Evolutionary conservation across 1,284 basidiomycete genomes (phyloP), one percentile per base, ranked within the genome.

Genomic region (Cerrena zonata): DNA sequence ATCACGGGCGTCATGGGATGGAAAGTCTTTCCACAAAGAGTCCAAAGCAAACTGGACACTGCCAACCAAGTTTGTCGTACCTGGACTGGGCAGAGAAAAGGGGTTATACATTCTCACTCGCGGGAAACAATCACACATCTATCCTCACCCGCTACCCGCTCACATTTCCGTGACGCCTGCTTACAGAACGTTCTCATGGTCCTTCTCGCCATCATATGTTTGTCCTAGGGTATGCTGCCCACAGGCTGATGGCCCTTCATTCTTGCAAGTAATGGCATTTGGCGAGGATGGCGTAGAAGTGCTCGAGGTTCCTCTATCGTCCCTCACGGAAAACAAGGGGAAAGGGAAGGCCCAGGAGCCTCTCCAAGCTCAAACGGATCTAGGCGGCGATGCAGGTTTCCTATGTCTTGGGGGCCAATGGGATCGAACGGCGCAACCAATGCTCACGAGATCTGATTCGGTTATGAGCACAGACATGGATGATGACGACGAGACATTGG

Each of bases 281-380:
- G 73, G 80, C 30, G 81, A 84, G 53, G 74, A 79, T 49, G 86
- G 87, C 5, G 56, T 90, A 7, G 87, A 90, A 62, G 76, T 82
- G 1, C 81, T 84, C 55, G 88, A 90, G 63, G 60, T 84, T 18
- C 64, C 77, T 1, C 62, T 79, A 11, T 58, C 69, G 1, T 61
- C 63, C 34, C 63, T 75, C 42, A 58, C 61, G 12, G 61, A 77
- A 54, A 75, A 77, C 2, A 78, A 83, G 65, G 72, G 69, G n/a
- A 73, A 75, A 61, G 64, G 59, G 36, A 69, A 62, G 34, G 64
- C 64, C 2, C 18, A 12, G 5, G 72, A 78, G 44, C 64, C 71
- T 2, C 53, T 78, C 2, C 72, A 74, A n/a, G 76, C 76, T 1
- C 77, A 81, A 52, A 73, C 76, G 30, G 83, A 86, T 53, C 61